Evolutionary conservation across 129 eudicot species (phyloP).

Genomic region (Saposhnikovia divaricata): DNA sequence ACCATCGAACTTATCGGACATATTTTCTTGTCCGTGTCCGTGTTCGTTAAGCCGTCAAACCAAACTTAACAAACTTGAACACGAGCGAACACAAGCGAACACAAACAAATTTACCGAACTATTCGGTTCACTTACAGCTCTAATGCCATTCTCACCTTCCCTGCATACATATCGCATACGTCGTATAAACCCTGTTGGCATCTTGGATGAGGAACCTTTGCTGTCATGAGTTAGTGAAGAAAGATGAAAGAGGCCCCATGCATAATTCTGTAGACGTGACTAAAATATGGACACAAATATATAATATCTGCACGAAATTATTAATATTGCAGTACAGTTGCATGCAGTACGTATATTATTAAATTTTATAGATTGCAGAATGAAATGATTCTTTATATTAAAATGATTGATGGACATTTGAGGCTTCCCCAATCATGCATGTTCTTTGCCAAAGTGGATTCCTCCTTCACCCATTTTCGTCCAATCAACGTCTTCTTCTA

Average conservation of each 20-base stretch:
- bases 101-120: too few relatives aligned
- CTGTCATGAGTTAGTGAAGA: neutral
- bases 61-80: too few relatives aligned
- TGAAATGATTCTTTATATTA: neutral
- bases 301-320: neutral
- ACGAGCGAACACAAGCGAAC: too few relatives aligned
- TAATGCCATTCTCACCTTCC: neutral
- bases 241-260: neutral
- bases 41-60: too few relatives aligned
- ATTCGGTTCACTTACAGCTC: too few relatives aligned
- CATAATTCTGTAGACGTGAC: neutral
- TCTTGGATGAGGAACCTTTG: neutral
- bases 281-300: neutral
- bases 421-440: conserved; percentile 22
- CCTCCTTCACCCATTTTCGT: conserved; percentile 33
- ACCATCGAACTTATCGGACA: too few relatives aligned
- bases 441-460: conserved; percentile 27
- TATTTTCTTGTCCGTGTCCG: too few relatives aligned
- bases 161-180: neutral
- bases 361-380: neutral
- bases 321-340: neutral
- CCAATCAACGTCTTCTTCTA: conserved; percentile 12
- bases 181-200: conserved; percentile 1
- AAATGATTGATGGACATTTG: conserved; percentile 4
- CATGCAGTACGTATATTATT: neutral